phyloP scores from a whole-genome alignment of 176 grass and related monocot species.

The Carex pumila region DNA sequence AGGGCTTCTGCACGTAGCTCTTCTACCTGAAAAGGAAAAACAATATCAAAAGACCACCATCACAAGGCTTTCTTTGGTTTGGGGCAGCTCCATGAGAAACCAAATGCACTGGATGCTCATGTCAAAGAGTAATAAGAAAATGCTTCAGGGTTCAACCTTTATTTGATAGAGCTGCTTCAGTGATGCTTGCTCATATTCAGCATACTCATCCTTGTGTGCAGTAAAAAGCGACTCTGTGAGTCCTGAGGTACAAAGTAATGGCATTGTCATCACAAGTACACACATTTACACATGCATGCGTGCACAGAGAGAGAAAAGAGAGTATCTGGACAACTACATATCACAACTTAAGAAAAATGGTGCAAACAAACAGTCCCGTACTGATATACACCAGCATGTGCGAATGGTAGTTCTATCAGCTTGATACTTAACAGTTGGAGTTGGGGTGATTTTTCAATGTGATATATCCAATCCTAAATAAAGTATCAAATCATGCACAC shows the following conservation, averaged over 20 bases:
- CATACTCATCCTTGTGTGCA: conserved; percentile 90
- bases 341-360: not conserved
- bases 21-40: conserved; percentile 54
- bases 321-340: not conserved
- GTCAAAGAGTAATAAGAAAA: conserved; percentile 9
- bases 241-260: conserved; percentile 39
- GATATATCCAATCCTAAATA: not conserved
- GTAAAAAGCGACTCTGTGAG: conserved; percentile 87
- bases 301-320: not conserved
- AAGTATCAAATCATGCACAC: not conserved
- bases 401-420: not conserved
- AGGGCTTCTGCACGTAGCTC: conserved; percentile 75
- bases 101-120: not conserved
- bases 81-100: not conserved
- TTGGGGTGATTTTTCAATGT: not conserved
- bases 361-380: not conserved
- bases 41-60: not conserved
- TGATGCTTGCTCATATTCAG: conserved; percentile 92
- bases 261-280: not conserved
- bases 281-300: not conserved
- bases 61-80: not conserved
- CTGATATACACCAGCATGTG: not conserved
- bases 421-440: not conserved
- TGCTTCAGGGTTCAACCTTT: conserved; percentile 53
- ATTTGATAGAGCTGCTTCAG: conserved; percentile 72